These are phyloP conservation scores for Physcomitrellopsis africana DNA, from an alignment of 225 moss, liverwort and hornwort genomes.

Conservation along the genomic window DNA sequence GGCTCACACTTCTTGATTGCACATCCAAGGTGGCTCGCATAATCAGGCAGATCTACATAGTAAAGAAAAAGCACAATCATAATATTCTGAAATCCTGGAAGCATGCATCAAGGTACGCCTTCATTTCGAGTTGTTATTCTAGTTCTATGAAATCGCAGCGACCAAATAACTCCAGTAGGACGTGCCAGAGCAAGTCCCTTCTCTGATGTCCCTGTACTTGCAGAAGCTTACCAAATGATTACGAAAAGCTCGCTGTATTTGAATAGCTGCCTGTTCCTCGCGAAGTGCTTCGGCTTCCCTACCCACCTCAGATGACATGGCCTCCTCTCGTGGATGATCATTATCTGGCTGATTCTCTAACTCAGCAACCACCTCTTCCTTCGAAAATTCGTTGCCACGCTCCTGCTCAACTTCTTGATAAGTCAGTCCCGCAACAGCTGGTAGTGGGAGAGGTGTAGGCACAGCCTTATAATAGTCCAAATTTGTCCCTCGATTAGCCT, in stretches of 20 bases:
- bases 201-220: neutral
- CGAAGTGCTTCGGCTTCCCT: constrained; percentile 48
- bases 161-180: constrained; percentile 18
- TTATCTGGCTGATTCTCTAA: constrained; percentile 24
- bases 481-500: constrained; percentile 39
- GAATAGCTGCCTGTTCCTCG: constrained; percentile 61
- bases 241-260: constrained; percentile 64
- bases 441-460: constrained; percentile 63
- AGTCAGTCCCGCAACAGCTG: constrained; percentile 50
- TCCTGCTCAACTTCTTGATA: constrained; percentile 56
- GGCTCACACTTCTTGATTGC: constrained; percentile 16
- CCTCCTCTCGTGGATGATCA: constrained; percentile 40
- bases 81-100: constrained; percentile 16
- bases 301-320: constrained; percentile 25
- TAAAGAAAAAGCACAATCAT: constrained; percentile 16
- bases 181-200: constrained; percentile 2
- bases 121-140: neutral
- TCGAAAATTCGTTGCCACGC: constrained; percentile 45
- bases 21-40: neutral
- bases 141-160: neutral
- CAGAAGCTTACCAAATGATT: constrained; percentile 56
- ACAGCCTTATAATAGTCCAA: constrained; percentile 49
- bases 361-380: constrained; percentile 42
- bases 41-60: constrained; percentile 22
- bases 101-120: neutral